phyloP scores from a whole-genome alignment of 1,284 basidiomycete species.

The Trametes pubescens region DNA sequence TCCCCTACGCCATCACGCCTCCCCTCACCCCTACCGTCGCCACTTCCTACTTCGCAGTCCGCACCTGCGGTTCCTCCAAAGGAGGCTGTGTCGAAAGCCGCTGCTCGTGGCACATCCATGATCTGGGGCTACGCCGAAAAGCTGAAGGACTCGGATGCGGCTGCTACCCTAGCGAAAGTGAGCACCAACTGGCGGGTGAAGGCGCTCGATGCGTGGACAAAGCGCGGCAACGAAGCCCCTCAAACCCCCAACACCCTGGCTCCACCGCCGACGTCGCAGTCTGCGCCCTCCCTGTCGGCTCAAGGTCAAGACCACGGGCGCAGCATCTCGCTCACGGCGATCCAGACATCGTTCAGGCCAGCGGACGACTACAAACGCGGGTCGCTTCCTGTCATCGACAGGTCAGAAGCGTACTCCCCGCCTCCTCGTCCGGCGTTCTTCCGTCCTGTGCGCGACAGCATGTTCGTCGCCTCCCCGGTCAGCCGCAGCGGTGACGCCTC shows the following conservation, averaged over 20 bases:
- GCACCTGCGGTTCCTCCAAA: slow-evolving; percentile 31
- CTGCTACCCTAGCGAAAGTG: slow-evolving; percentile 72
- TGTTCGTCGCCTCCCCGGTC: slow-evolving; percentile 52
- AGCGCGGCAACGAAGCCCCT: slow-evolving; percentile 31
- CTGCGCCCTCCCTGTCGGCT: slow-evolving; percentile 22
- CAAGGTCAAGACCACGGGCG: slow-evolving; percentile 31
- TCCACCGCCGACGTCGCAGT: slow-evolving; percentile 28
- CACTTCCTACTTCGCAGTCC: slow-evolving; percentile 42
- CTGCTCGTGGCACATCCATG: slow-evolving; percentile 40
- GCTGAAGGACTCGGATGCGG: slow-evolving; percentile 73
- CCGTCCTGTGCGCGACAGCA: slow-evolving; percentile 63
- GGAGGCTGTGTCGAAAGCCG: slow-evolving; percentile 20
- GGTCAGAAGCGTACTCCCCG: slow-evolving; percentile 54
- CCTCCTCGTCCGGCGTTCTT: slow-evolving; percentile 67
- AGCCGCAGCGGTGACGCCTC: slow-evolving; percentile 47
- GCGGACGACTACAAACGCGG: slow-evolving; percentile 43
- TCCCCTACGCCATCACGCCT: slow-evolving; percentile 43
- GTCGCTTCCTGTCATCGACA: slow-evolving; percentile 54
- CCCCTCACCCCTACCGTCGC: slow-evolving; percentile 40
- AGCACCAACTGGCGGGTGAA: slow-evolving; percentile 78
- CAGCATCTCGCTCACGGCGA: slow-evolving; percentile 33
- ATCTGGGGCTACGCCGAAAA: slow-evolving; percentile 78
- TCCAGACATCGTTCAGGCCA: slow-evolving; percentile 18
- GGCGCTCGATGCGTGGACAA: slow-evolving; percentile 51
- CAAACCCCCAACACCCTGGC: slow-evolving; percentile 15